Evolutionary conservation across 2,329 filamentous ascomycete genomes (phyloP), one percentile per base, ranked within the genome.

Genomic region (Neopestalotiopsis rosae): DNA sequence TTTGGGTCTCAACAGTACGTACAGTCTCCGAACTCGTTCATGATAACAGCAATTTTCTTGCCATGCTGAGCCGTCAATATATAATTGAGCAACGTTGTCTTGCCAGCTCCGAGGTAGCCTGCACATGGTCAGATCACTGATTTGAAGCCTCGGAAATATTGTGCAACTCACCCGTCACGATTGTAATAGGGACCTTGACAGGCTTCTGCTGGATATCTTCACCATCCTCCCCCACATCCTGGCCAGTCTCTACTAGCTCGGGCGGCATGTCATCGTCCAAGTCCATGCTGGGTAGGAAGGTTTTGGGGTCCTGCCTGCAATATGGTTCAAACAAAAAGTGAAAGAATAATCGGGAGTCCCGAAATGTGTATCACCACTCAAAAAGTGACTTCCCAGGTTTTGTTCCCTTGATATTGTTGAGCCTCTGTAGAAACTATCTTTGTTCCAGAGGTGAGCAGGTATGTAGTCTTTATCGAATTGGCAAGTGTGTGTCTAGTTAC

Each of bases 1-100:
- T 10, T 57, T n/a, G n/a, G 3, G 40, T n/a, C 3, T 28, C 20
- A n/a, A 13, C 80, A 38, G 34, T 38, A 38, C 89, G 83, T 82
- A 94, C 92, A 94, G 75, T 94, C 91, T 69, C 93, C 93, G 79
- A 95, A 95, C 81, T 95, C 93, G 80, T 99, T 99, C 84, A 99
- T 89, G 68, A 99, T 98, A 14, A 99, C 96, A 12, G 96, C 96
- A 79, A 99, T 96, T 77, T 94, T 97, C 86, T 98, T 98, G 79
- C 95, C 95, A 86, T 99, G 96, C 70, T 95, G 91, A 69, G 95
- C 94, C 34, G 92, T 97, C 66, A 99, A 85, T 71, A 99, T 98
- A 79, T 98, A 97, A 80, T 99, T 98, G 69, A 99, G 85, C 38
- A 98, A 82, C 0, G 95, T 98, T 0, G 95, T 98, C 81, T 99